Evolutionary conservation across 768 basidiomycete species (phyloP), one percentile per base, ranked within the genome.

Genomic region (Boletus subparvulus): DNA sequence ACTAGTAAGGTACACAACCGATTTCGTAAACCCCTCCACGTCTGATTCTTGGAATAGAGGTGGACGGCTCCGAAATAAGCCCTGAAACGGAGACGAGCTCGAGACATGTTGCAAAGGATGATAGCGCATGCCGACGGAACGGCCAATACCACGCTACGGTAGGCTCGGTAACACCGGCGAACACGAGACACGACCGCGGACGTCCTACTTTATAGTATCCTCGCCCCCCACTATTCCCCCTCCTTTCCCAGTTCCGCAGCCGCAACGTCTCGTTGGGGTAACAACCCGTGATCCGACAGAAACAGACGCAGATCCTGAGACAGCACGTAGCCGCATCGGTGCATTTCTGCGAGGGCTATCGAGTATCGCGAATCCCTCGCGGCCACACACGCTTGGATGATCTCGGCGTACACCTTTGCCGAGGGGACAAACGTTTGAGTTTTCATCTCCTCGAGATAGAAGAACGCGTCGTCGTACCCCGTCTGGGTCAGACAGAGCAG

Each of bases 391-490:
- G 78, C 85, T 45, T 76, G 74, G 42, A 86, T 72, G 55, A 94
- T 73, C 2, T 75, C 74, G 35, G 81, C 77, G 71, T 94, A 94
- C 32, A 87, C 71, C 2, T 65, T 64, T 26, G 64, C 64, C 11
- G 81, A 69, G 1, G 92, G 90, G n/a, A 75, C 63, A 63, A 83
- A 75, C 10, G 76, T 76, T 36, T 78, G 79, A 1, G 77, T 72
- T 70, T 94, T 94, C 88, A 92, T 91, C 75, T 90, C 88, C 68
- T 94, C 92, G 33, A 96, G 79, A 71, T 91, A 93, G 66, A 85
- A 86, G 74, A 94, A 94, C 0, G 92, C 90, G 58, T 92, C 90
- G 65, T 94, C 92, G 70, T 92, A 95, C 3, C 75, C 77, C 9
- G 80, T 70, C 64, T 90, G 87, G 0, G 85, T 84, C 14, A 94